These are phyloP conservation scores for Cichorium intybus DNA, from an alignment of 140 eudicot genomes.

Conservation along the genomic window DNA sequence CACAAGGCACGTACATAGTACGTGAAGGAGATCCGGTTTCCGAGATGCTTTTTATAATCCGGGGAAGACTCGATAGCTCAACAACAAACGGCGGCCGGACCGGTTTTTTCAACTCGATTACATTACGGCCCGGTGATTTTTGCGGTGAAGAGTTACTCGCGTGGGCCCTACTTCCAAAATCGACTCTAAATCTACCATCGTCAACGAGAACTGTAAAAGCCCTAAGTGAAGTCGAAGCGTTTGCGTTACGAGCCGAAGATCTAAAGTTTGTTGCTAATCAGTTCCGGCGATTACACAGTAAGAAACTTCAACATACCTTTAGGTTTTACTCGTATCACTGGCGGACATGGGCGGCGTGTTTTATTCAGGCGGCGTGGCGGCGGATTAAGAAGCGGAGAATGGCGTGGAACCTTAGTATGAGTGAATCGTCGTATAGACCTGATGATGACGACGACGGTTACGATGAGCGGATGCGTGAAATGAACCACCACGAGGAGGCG, in stretches of 20 bases:
- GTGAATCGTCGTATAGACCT: constrained; percentile 52
- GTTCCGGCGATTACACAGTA: constrained; percentile 78
- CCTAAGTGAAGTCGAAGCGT: constrained; percentile 77
- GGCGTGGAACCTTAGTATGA: constrained; percentile 50
- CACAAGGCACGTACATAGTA: constrained; percentile 69
- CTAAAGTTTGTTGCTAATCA: constrained; percentile 82
- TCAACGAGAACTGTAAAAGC: constrained; percentile 83
- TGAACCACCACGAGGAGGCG: constrained; percentile 28
- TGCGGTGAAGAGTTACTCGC: constrained; percentile 93
- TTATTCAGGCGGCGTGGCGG: constrained; percentile 87
- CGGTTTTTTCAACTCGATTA: constrained; percentile 80
- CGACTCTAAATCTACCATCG: constrained; percentile 61
- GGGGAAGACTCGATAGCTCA: constrained; percentile 82
- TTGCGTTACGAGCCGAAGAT: constrained; percentile 73
- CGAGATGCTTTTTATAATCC: constrained; percentile 76
- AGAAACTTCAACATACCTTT: constrained; percentile 75
- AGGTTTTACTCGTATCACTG: constrained; percentile 83
- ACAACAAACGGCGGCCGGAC: constrained; percentile 89
- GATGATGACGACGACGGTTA: constrained; percentile 31
- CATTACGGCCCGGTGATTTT: constrained; percentile 74
- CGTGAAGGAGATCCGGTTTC: constrained; percentile 94
- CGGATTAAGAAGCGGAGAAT: constrained; percentile 54
- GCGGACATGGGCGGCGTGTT: constrained; percentile 97
- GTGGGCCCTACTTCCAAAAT: constrained; percentile 77
- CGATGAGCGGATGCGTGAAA: constrained; percentile 19